phyloP scores from a whole-genome alignment of 176 grass and related monocot species.

The Oryza rufipogon region DNA sequence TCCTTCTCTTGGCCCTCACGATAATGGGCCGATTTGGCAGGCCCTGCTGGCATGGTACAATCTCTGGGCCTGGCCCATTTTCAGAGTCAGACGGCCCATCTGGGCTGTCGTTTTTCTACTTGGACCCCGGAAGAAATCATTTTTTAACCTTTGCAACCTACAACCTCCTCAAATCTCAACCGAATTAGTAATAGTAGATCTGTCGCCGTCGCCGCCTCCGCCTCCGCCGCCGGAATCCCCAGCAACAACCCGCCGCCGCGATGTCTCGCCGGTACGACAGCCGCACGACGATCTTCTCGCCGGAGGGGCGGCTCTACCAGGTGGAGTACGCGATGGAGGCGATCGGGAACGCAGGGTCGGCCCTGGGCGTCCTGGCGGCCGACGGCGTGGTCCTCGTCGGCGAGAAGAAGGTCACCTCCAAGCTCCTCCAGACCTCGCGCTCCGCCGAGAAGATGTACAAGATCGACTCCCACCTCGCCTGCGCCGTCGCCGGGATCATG shows the following conservation, averaged over 20 bases:
- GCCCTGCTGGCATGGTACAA: too few species aligned
- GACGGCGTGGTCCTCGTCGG: slow-evolving; percentile 84
- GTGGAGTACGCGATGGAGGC: slow-evolving; percentile 99
- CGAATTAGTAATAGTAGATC: too few species aligned
- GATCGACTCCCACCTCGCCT: slow-evolving; percentile 91
- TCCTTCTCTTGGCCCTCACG: too few species aligned
- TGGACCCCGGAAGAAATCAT: too few species aligned
- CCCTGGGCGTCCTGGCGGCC: slow-evolving; percentile 66
- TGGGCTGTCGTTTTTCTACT: too few species aligned
- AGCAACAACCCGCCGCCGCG: background rate
- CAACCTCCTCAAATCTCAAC: too few species aligned
- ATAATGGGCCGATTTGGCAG: too few species aligned
- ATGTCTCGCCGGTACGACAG: slow-evolving; percentile 98
- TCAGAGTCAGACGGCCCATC: too few species aligned
- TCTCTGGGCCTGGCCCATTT: too few species aligned
- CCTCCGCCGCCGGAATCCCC: too few species aligned
- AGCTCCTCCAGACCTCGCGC: slow-evolving; percentile 89
- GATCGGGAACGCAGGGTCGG: slow-evolving; percentile 87
- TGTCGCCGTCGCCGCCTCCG: too few species aligned
- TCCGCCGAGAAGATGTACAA: slow-evolving; percentile 99
- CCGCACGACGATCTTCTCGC: slow-evolving; percentile 96
- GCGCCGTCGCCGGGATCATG: slow-evolving; percentile 93
- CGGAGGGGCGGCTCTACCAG: slow-evolving; percentile 91
- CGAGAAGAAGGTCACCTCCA: slow-evolving; percentile 98
- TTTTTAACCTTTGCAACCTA: too few species aligned